These are phyloP conservation scores for Raffaelea ambrosiae DNA, from an alignment of 2,329 filamentous ascomycete genomes.

Conservation along the genomic window DNA sequence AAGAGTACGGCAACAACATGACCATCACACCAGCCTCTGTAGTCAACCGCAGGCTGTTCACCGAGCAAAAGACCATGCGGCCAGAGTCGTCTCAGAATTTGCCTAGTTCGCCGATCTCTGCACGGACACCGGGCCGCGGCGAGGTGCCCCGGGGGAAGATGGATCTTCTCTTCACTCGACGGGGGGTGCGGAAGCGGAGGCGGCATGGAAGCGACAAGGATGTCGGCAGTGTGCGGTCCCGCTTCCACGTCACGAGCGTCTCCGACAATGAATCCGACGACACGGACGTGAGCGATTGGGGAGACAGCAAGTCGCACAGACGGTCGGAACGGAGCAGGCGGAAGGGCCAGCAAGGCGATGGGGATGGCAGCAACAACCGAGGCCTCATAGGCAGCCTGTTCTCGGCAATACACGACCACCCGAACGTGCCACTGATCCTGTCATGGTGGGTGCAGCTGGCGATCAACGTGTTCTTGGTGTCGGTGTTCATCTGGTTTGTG, in stretches of 20 bases:
- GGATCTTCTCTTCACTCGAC: constrained; percentile 23
- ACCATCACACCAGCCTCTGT: constrained; percentile 36
- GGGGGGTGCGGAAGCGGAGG: constrained; percentile 45
- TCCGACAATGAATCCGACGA: constrained; percentile 30
- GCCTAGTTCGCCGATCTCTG: too few relatives aligned
- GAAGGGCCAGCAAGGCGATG: not conserved
- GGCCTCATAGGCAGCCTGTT: constrained; percentile 37
- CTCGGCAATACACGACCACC: constrained; percentile 45
- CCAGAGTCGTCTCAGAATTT: constrained; percentile 18
- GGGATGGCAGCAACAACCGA: constrained; percentile 6
- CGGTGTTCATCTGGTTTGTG: constrained; percentile 52
- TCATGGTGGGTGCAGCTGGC: constrained; percentile 50
- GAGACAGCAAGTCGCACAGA: constrained; percentile 5
- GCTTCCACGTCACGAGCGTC: constrained; percentile 39
- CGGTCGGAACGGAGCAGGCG: constrained; percentile 8
- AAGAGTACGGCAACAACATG: constrained; percentile 35
- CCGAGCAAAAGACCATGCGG: not conserved
- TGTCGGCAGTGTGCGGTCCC: constrained; percentile 39
- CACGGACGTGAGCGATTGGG: constrained; percentile 12
- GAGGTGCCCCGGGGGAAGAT: constrained; percentile 46
- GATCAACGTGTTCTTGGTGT: constrained; percentile 56
- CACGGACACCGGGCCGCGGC: constrained; percentile 49
- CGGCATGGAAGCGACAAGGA: constrained; percentile 43
- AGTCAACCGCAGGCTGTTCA: constrained; percentile 11
- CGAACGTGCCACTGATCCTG: constrained; percentile 49